These are phyloP conservation scores for Breviolum minutum DNA, from an alignment of 73 alveolate species.

Conservation along the genomic window DNA sequence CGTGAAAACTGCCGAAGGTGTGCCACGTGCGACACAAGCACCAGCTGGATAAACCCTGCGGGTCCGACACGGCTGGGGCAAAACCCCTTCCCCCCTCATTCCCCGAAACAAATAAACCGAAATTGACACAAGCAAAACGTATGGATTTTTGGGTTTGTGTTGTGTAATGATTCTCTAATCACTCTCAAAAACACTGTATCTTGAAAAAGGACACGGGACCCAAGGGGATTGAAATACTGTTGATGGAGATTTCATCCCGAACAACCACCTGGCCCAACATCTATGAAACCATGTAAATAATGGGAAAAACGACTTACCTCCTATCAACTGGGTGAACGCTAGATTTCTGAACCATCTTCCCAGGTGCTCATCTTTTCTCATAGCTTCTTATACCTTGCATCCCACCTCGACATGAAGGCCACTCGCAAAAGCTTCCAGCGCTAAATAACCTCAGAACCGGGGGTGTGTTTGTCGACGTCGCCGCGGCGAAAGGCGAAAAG, in stretches of 20 bases:
- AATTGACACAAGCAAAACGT: too few relatives aligned
- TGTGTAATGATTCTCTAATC: too few relatives aligned
- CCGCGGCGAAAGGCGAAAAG: too few relatives aligned
- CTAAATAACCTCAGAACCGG: slow-evolving; percentile 8
- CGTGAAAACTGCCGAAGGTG: slow-evolving; percentile 51
- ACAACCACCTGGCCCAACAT: neutral
- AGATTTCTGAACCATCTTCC: too few relatives aligned
- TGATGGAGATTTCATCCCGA: too few relatives aligned
- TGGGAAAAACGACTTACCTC: neutral
- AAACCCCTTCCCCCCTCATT: too few relatives aligned
- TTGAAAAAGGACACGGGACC: too few relatives aligned
- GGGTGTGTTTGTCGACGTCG: neutral
- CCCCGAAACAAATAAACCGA: too few relatives aligned
- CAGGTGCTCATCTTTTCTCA: too few relatives aligned
- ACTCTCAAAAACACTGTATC: too few relatives aligned
- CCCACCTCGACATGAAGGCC: slow-evolving; percentile 26
- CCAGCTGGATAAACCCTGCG: slow-evolving; percentile 46
- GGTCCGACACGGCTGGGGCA: neutral
- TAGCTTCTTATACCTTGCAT: neutral
- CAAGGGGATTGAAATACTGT: too few relatives aligned
- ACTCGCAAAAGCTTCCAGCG: slow-evolving; percentile 23
- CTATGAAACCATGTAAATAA: neutral
- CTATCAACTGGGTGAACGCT: neutral
- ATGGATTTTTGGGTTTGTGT: too few relatives aligned
- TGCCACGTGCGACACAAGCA: slow-evolving; percentile 28